A percentile compares a stretch with the other conserved stretches of the same genome.
phyloP scores from a whole-genome alignment of 164 flowering plant species.

The Sextonia rubra region DNA sequence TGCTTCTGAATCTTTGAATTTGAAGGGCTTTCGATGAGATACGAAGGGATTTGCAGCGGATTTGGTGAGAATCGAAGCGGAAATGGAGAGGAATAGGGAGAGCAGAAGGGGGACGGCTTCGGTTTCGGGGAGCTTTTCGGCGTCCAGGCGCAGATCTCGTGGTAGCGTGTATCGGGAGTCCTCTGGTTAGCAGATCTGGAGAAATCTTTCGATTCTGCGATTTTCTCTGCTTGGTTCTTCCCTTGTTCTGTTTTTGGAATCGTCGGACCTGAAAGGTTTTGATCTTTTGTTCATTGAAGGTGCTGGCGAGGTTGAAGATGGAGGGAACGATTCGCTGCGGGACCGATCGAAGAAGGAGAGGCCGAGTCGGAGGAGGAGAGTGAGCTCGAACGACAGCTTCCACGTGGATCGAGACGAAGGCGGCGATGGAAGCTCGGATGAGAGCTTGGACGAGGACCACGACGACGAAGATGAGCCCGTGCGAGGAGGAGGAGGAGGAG shows the following conservation, averaged over 20 bases:
- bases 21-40: conserved; percentile 1
- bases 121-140: conserved; percentile 6
- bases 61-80: conserved; percentile 1
- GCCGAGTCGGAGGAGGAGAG: conserved; percentile 11
- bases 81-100: conserved; percentile 19
- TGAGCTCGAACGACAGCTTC: conserved; percentile 6
- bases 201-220: neutral
- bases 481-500: conserved; percentile 1
- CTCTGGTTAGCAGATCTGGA: conserved; percentile 7
- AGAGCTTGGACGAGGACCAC: conserved; percentile 11
- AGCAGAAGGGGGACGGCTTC: conserved; percentile 9
- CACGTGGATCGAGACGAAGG: conserved; percentile 7
- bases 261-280: neutral
- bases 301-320: conserved; percentile 10
- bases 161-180: conserved; percentile 6
- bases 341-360: conserved; percentile 11
- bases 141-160: conserved; percentile 16
- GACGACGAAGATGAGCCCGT: conserved; percentile 11
- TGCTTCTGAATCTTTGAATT: neutral
- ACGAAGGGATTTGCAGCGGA: neutral
- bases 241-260: neutral
- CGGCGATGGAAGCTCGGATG: conserved; percentile 11
- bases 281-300: neutral
- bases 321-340: conserved; percentile 2
- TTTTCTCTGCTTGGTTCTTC: neutral